Evolutionary conservation across 768 basidiomycete species (phyloP), one percentile per base, ranked within the genome.

Genomic region (Xanthoconium purpureum): DNA sequence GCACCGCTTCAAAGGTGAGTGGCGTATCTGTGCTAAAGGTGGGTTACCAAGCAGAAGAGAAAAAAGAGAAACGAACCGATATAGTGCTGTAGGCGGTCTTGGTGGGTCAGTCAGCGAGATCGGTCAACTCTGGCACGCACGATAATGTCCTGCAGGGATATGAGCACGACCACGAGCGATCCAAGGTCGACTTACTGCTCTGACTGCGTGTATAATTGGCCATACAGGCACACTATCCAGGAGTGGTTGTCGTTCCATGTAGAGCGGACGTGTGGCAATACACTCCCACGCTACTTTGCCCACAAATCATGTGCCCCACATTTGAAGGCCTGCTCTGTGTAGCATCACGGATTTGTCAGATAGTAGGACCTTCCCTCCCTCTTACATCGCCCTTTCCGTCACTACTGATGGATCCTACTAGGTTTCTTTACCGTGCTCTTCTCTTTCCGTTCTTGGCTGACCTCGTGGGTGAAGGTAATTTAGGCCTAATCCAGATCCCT

Each of bases 151-250:
- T 89, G 57, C 40, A 10, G 1, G 65, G 50, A 60, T 32, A 46
- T 73, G 47, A 65, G 52, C 15, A n/a, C 36, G 28, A 20, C 5
- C 18, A 15, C n/a, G 4, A 13, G 36, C 3, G n/a, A 30, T 24
- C n/a, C n/a, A 24, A 6, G 2, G 17, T 5, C 5, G 18, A 63
- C 62, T 50, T 58, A 87, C 88, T 49, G 74, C 71, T 72, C 87
- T 75, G 60, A 94, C 89, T 72, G 85, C 80, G 58, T 91, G 90
- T 38, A 95, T 89, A 49, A 91, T 74, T 7, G 92, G 91, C 68
- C 89, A 94, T 1, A 93, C 89, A 37, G 83, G 82, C 45, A 84
- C 79, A 71, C 77, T 79, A 63, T 61, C 72, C 61, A 67, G 76
- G n/a, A 81, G 69, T 15, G 77, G 75, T 59, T 73, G 72, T 29